Conservation (phyloP, 352 stramenopile species). For the Phytophthora fragariaefolia region DNA sequence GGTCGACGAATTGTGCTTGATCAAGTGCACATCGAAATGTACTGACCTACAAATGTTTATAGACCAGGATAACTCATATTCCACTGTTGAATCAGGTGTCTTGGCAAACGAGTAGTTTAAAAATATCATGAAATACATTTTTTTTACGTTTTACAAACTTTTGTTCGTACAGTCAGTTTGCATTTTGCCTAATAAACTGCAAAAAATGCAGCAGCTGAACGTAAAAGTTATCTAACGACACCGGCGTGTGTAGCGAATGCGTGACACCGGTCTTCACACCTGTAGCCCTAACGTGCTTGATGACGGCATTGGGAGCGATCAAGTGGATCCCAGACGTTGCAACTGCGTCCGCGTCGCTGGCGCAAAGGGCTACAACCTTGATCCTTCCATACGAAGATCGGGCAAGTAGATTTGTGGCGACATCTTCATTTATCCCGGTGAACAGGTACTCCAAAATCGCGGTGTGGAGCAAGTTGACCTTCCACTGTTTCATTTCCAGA, state of each 20-base stretch:
- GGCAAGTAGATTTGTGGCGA: conserved; percentile 7
- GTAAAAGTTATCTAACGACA: conserved; percentile 41
- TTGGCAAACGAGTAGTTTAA: no score
- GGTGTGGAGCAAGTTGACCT: conserved; percentile 53
- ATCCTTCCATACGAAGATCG: conserved; percentile 11
- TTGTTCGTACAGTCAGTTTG: neutral
- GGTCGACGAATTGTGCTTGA: no score
- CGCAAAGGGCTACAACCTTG: conserved; percentile 42
- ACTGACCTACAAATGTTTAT: no score
- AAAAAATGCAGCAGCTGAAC: conserved; percentile 39
- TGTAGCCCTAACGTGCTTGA: conserved; percentile 46
- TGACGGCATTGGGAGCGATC: conserved; percentile 46
- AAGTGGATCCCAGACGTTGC: conserved; percentile 34
- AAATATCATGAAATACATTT: no score
- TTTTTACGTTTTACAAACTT: no score
- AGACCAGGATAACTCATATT: no score
- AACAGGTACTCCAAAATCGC: conserved; percentile 47
- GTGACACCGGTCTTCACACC: neutral
- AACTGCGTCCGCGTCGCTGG: conserved; percentile 36
- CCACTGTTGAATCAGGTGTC: no score
- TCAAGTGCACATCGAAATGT: no score
- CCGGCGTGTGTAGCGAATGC: conserved; percentile 8
- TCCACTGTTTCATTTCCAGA: conserved; percentile 54
- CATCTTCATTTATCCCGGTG: neutral
- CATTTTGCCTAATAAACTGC: conserved; percentile 34